Conservation (phyloP, 768 basidiomycete species). For the Daedalea quercina region DNA sequence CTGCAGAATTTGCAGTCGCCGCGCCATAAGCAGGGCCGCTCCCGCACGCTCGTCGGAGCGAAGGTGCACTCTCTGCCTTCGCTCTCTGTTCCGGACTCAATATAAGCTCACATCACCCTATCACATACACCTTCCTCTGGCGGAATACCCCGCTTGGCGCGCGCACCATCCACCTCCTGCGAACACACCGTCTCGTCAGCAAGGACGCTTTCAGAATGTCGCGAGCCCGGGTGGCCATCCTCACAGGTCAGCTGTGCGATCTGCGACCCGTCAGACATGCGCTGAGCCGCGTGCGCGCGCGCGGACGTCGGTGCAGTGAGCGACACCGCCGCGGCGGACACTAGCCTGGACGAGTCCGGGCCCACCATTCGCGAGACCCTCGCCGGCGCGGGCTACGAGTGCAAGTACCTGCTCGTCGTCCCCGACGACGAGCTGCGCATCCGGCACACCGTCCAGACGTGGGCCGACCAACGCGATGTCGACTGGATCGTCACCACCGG, state of each 20-base stretch:
- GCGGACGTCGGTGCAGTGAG: conserved; percentile 44
- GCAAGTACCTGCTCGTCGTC: conserved; percentile 36
- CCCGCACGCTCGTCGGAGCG: not conserved
- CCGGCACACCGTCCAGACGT: conserved; percentile 36
- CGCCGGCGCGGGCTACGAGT: conserved; percentile 28
- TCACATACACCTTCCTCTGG: not conserved
- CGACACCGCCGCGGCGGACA: conserved; percentile 54
- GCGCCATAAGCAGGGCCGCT: not conserved
- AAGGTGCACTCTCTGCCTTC: not conserved
- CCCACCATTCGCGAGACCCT: conserved; percentile 53
- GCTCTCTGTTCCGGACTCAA: not conserved
- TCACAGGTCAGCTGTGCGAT: conserved; percentile 19
- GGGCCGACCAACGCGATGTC: conserved; percentile 38
- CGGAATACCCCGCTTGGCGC: not conserved
- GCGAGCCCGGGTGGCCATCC: conserved; percentile 20
- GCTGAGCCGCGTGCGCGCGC: not conserved
- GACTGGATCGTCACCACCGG: conserved; percentile 82
- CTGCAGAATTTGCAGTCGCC: not conserved
- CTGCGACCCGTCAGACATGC: not conserved
- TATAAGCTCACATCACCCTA: no score
- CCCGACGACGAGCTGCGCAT: conserved; percentile 60
- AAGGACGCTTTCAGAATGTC: not conserved
- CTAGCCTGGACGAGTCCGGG: conserved; percentile 56
- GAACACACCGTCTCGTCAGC: not conserved
- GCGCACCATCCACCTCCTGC: not conserved